Evolutionary conservation across 768 basidiomycete genomes (phyloP).

Genomic region (Tylopilus sp.): DNA sequence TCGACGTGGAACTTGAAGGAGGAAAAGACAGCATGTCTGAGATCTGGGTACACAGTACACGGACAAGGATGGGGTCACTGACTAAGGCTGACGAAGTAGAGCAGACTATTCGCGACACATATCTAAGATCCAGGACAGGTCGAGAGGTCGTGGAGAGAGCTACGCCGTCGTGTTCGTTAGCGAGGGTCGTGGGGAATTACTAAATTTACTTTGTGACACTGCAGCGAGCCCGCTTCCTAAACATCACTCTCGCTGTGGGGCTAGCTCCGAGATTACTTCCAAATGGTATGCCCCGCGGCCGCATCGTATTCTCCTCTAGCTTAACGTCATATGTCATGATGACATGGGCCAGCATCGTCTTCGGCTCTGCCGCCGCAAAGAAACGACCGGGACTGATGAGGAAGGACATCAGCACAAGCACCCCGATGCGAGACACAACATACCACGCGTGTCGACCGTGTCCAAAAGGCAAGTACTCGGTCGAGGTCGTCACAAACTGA

Average conservation of each 20-base stretch:
- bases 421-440: neutral
- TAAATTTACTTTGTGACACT: too few species aligned
- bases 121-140: too few species aligned
- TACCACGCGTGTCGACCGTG: constrained; percentile 30
- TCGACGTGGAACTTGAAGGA: too few species aligned
- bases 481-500: constrained; percentile 34
- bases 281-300: neutral
- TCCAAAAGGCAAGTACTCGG: constrained; percentile 37
- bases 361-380: neutral
- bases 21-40: too few species aligned
- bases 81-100: too few species aligned
- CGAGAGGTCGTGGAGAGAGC: too few species aligned
- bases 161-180: too few species aligned
- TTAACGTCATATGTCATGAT: neutral
- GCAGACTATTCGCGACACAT: too few species aligned
- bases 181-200: too few species aligned
- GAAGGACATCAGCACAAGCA: neutral
- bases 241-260: neutral
- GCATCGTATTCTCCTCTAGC: neutral
- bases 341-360: neutral
- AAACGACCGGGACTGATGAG: neutral
- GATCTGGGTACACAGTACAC: too few species aligned
- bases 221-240: neutral
- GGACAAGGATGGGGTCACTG: too few species aligned
- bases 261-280: neutral